Percentiles rank a stretch among this genome's conserved stretches.
These are phyloP conservation scores for Paecilomyces fulvus DNA, from an alignment of 2,329 filamentous ascomycete genomes.

Conservation along the genomic window DNA sequence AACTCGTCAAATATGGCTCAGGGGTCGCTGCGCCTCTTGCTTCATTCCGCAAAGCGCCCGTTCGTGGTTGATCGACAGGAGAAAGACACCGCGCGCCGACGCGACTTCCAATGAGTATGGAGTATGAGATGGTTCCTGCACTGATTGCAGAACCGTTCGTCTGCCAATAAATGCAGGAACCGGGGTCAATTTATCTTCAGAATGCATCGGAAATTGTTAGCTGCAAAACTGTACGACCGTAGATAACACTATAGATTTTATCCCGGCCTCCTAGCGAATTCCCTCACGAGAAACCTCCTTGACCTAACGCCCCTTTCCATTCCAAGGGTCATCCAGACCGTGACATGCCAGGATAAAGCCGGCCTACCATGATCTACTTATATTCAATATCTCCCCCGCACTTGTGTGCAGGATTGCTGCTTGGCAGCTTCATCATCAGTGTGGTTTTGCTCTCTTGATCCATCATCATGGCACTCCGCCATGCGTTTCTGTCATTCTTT, in stretches of 20 bases:
- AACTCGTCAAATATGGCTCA: not conserved
- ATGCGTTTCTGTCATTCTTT: not conserved
- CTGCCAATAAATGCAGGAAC: not conserved
- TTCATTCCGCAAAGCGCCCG: not conserved
- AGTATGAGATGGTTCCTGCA: not conserved
- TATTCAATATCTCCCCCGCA: not conserved
- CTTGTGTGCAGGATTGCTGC: not conserved
- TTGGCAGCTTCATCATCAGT: not conserved
- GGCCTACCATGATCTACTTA: not conserved
- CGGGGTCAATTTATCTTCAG: not conserved
- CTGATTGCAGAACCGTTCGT: not conserved
- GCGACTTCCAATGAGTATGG: not conserved
- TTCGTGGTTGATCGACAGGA: not conserved
- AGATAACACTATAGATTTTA: not conserved
- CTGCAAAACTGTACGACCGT: not conserved
- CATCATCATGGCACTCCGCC: not conserved
- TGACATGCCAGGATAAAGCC: not conserved
- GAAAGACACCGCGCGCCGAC: not conserved
- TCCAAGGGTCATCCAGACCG: not conserved
- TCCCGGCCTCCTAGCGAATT: not conserved
- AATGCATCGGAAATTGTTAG: not conserved
- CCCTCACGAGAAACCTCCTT: not conserved
- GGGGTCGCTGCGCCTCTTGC: not conserved
- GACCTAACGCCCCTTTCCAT: not conserved
- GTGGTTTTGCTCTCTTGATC: not conserved